phyloP scores from a whole-genome alignment of 345 rosid genomes.

The Cochlearia excelsa region DNA sequence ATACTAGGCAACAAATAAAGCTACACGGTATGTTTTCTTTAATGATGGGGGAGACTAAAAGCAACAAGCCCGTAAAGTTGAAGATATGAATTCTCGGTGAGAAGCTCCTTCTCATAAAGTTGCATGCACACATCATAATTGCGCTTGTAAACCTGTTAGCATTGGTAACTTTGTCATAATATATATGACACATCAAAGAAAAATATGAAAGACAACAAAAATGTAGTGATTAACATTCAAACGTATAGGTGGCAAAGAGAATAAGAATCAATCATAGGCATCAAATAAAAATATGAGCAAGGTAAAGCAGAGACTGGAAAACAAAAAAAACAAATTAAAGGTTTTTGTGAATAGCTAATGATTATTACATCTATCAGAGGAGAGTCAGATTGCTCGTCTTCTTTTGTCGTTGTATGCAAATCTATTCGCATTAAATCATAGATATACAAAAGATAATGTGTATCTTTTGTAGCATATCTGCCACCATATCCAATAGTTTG shows the following conservation, averaged over 20 bases:
- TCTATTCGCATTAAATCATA: slow-evolving; percentile 65
- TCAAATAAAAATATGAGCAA: not conserved
- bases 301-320: not conserved
- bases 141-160: slow-evolving; percentile 73
- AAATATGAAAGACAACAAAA: not conserved
- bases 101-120: slow-evolving; percentile 83
- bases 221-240: too few species aligned
- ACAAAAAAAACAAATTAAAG: not conserved
- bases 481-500: slow-evolving; percentile 29
- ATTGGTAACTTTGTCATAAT: slow-evolving; percentile 17
- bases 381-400: slow-evolving; percentile 48
- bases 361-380: slow-evolving; percentile 65
- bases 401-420: slow-evolving; percentile 44
- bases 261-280: not conserved
- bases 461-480: slow-evolving; percentile 97
- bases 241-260: too few species aligned
- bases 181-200: not conserved
- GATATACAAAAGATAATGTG: slow-evolving; percentile 82
- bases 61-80: slow-evolving; percentile 68
- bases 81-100: slow-evolving; percentile 69
- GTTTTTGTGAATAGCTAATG: slow-evolving; percentile 7
- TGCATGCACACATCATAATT: slow-evolving; percentile 74
- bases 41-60: slow-evolving; percentile 8
- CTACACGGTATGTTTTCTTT: slow-evolving; percentile 1
- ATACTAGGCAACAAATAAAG: slow-evolving; percentile 3